Base-by-base conservation (phyloP, 2,329 filamentous ascomycete genomes). In the Teratosphaeria gauchensis region DNA sequence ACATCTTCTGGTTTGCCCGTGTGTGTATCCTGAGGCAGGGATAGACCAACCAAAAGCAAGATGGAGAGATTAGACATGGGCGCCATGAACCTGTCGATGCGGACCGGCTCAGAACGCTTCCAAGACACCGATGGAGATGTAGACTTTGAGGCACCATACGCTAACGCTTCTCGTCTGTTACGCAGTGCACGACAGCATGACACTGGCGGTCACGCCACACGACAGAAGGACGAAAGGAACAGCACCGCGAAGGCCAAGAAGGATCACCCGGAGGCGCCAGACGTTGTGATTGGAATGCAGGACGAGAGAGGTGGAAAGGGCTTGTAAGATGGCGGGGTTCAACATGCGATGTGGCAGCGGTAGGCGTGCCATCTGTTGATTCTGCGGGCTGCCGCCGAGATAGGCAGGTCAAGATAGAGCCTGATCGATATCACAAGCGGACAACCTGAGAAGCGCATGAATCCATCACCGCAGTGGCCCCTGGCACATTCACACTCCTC, bases 241-340 rank as follows among this genome's bases (percentile, higher is more conserved):
- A 72, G 69, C 32, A 71, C 66, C 53, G 62, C 66, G 30, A 74
- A 74, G 67, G 74, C 76, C 30, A 79, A 79, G 71, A 67, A 76
- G 57, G 76, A 78, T 57, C 71, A 75, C 57, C 78, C 78, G 2
- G 78, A 78, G 66, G 73, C 76, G 14, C 77, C 78, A 0, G 76
- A 64, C 48, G 59, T 59, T 9, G 73, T 73, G 5, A 78, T 80
- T 64, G 78, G 78, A 0, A 78, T 80, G 74, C 76, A 80, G 66
- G 77, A 79, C 65, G 77, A 80, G 72, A 70, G 77, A 57, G 78
- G 77, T 58, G 74, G 73, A 48, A 75, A 77, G 57, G 76, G 76
- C 21, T 53, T 56, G 28, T 63, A 32, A 19, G 1, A 48, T 42
- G 42, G 16, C 16, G 3, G 6, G 16, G 19, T 21, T 1, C 16